Evolutionary conservation across 2,329 filamentous ascomycete genomes (phyloP), one percentile per base, ranked within the genome.

Genomic region (Aspergillus udagawae): DNA sequence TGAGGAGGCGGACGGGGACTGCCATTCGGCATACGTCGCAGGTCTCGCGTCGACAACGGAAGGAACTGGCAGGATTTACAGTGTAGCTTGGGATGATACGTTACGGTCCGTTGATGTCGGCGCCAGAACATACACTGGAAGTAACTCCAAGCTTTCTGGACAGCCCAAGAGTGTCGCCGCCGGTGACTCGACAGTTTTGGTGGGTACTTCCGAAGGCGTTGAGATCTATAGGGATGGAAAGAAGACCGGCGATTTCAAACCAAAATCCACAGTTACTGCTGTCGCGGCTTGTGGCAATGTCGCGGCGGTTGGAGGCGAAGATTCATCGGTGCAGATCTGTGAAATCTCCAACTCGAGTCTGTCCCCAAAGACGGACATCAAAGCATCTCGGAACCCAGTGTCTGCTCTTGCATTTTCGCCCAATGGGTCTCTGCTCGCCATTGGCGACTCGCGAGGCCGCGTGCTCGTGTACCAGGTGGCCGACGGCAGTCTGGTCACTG

Each of bases 81-180:
- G 88, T 67, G 89, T 93, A 53, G 92, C 88, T 61, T 99, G 93
- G 94, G 94, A 99, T 70, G 94, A 99, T 73, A 91, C 88, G 1
- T 80, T 97, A 38, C 88, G 92, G 60, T 88, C 84, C 47, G 82
- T 95, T 38, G 92, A 96, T 63, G 82, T 88, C 57, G 82, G 86
- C 0, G 85, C 87, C 53, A 88, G 86, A 67, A 90, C 87, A 0
- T 97, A 95, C 72, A 82, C 87, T 5, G 91, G 89, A 55, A 81
- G 82, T 51, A 80, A 85, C 1, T 76, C 82, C 32, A 87, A 89
- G 69, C 82, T 96, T 21, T 80, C 84, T 2, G 88, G 87, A 20
- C 94, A 97, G 69, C 94, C 94, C 2, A 93, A 89, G 74, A 89
- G 87, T 41, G 78, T 92, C 42, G 79, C 81, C 28, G 81, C 85